Evolutionary conservation across 2,329 filamentous ascomycete genomes (phyloP).

Genomic region (Juglanconis juglandina): DNA sequence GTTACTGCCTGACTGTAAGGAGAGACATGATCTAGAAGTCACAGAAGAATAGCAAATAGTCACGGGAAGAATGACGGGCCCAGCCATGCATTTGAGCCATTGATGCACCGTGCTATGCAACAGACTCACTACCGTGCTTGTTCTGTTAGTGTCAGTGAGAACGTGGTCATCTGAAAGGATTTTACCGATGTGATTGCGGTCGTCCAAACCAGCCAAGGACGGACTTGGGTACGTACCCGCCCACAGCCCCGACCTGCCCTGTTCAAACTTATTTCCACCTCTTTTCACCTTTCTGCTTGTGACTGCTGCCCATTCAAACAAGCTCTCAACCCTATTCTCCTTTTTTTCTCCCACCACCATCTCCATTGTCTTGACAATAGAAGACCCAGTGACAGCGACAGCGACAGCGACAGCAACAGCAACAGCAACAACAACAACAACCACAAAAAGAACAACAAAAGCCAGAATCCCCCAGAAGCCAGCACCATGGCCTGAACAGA

Average conservation of each 20-base stretch:
- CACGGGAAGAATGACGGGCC: too few species aligned
- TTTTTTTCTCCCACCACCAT: neutral
- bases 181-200: too few species aligned
- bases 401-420: neutral
- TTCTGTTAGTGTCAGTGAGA: too few species aligned
- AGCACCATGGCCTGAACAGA: conserved; percentile 10
- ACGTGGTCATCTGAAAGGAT: too few species aligned
- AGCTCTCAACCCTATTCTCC: conserved; percentile 1
- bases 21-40: neutral
- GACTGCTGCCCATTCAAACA: neutral
- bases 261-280: conserved; percentile 6
- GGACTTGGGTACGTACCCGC: neutral
- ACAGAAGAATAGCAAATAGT: too few species aligned
- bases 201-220: too few species aligned
- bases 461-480: neutral
- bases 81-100: too few species aligned
- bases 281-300: neutral
- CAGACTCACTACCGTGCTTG: too few species aligned
- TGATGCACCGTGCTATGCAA: too few species aligned
- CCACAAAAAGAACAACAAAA: conserved; percentile 5
- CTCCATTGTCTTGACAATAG: neutral
- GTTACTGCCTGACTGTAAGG: neutral
- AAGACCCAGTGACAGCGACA: too few species aligned
- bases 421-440: neutral
- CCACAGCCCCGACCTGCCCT: neutral